Evolutionary conservation across 306 rosid species (phyloP).

Genomic region (Adenanthera pavonina): DNA sequence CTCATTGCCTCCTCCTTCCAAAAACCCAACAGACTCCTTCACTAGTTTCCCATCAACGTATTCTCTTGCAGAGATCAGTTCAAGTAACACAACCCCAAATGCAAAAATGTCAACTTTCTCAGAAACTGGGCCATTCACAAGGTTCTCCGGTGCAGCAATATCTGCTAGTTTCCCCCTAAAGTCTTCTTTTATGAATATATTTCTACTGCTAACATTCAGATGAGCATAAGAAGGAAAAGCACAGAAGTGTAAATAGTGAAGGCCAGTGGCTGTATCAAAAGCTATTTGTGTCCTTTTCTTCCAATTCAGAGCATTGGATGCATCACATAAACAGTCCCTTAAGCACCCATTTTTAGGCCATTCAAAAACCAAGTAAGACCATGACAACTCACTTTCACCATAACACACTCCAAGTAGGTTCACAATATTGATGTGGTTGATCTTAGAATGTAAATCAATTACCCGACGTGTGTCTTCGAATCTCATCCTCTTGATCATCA

Average conservation of each 20-base stretch:
- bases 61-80: conserved; percentile 67
- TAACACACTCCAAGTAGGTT: conserved; percentile 67
- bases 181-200: conserved; percentile 56
- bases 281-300: conserved; percentile 57
- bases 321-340: conserved; percentile 57
- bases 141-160: conserved; percentile 54
- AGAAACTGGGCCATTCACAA: conserved; percentile 31
- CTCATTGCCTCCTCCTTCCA: conserved; percentile 57
- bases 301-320: conserved; percentile 52
- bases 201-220: conserved; percentile 53
- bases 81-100: conserved; percentile 71
- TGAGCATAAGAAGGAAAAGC: conserved; percentile 69
- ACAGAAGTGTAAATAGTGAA: conserved; percentile 68
- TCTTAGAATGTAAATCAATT: conserved; percentile 69
- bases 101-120: conserved; percentile 71
- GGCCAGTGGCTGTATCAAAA: conserved; percentile 74
- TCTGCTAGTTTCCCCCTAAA: conserved; percentile 67
- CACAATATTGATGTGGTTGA: conserved; percentile 73
- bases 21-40: conserved; percentile 55
- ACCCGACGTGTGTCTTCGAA: conserved; percentile 52
- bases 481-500: conserved; percentile 67
- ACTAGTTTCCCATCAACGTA: conserved; percentile 51
- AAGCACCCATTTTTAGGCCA: conserved; percentile 66
- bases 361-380: conserved; percentile 70
- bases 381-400: conserved; percentile 50